Base-by-base conservation (phyloP, 1,139 yeast genomes). In the Zygoascus sp. region DNA sequence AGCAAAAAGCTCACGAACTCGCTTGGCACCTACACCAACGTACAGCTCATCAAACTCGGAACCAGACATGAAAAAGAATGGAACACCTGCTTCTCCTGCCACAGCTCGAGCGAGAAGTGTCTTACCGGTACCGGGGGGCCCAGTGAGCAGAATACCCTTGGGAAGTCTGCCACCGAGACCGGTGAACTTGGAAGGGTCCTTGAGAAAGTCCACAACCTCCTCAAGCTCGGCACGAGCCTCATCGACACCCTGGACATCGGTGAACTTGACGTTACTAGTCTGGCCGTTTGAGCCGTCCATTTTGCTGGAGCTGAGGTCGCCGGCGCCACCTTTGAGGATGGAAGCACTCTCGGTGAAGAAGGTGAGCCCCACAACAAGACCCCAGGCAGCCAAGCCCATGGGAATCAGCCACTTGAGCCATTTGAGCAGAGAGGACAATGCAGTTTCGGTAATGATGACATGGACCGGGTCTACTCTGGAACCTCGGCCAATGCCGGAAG, bases 81-180 rank as follows among this genome's bases (percentile, higher is more conserved):
- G 98, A 25, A 92, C 98, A 42, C 96, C 98, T 2, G 99, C 98
- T 68, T 94, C 98, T 51, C 98, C 98, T 9, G 99, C 99, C 34
- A 97, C 95, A 16, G 99, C 98, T 58, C 98, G 79, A 0, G 98
- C 98, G 53, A 94, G 76, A 54, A 94, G 73, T 1, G 99, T 94
- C 67, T 94, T 94, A 78, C 99, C 99, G 5, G 99, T 94, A 69
- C 99, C 99, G 34, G 99, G 99, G 34, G 99, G 99, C 40, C 99
- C 99, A 6, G 98, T 92, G 54, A 94, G 74, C 50, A 94, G 71
- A 4, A 94, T 95, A 73, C 99, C 99, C 66, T 90, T 92, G 49
- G 98, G 98, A 58, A 94, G 74, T 66, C 89, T 89, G 46, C 98
- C 99, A 54, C 99, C 99, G 46, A 94, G 75, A 1, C 96, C 95